Conservation (phyloP, 1,284 basidiomycete species). For the Pyrrhoderma lamaoense region DNA sequence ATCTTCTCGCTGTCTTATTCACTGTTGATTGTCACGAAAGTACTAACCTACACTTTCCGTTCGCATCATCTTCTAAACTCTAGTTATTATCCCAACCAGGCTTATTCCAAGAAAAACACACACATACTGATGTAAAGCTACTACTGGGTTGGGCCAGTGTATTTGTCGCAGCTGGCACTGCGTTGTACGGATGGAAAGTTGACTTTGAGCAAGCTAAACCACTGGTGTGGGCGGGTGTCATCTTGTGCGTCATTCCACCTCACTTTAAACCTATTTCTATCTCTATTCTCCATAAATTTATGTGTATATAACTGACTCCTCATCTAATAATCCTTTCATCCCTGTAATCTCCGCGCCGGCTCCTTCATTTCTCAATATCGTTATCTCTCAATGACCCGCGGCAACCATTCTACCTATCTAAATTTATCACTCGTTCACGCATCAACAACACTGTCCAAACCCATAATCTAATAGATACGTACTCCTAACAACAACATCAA, state of each 20-base stretch:
- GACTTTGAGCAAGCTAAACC: constrained; percentile 84
- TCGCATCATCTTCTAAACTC: neutral
- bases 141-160: constrained; percentile 80
- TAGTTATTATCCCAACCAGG: constrained; percentile 76
- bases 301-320: constrained; percentile 11
- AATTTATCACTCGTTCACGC: neutral
- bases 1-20: too few relatives aligned
- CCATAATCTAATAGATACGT: constrained; percentile 52
- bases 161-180: constrained; percentile 71
- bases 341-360: neutral
- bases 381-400: too few relatives aligned
- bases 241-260: constrained; percentile 47
- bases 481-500: constrained; percentile 59
- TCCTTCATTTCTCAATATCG: neutral
- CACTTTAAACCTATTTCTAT: too few relatives aligned
- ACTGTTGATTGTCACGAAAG: too few relatives aligned
- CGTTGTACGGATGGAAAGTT: constrained; percentile 74
- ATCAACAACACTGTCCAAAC: neutral
- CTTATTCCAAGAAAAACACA: constrained; percentile 77
- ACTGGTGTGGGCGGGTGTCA: constrained; percentile 70
- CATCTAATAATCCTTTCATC: neutral
- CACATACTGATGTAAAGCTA: constrained; percentile 81
- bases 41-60: too few relatives aligned
- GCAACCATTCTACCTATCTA: constrained; percentile 9
- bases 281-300: neutral